Evolutionary conservation across 1,284 basidiomycete species (phyloP), one percentile per base, ranked within the genome.

Genomic region (Polyporus tsugae): DNA sequence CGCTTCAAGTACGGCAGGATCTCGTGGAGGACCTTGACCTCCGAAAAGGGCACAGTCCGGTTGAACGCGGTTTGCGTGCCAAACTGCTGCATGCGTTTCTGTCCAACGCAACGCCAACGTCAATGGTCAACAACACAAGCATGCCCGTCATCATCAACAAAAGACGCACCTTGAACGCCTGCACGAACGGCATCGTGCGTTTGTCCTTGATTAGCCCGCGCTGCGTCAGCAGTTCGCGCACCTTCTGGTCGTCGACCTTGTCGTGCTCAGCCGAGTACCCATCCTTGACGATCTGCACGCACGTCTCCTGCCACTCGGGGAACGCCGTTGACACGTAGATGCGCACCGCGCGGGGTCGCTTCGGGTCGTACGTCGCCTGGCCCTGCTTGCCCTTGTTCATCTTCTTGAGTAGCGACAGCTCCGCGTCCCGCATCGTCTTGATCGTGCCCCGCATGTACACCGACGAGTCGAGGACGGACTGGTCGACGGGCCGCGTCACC

Each of bases 131-230:
- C 0, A 29, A 29, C 1, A 15, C 19, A n/a, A n/a, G 10, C 0
- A 33, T 1, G 15, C 1, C 46, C 2, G 13, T 22, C 46, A 11
- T 11, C n/a, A 22, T 13, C 10, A 22, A 44, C 9, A 0, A 19
- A 19, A n/a, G 29, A 74, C 83, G 60, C 68, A 95, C 95, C 89
- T 98, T 98, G 89, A 98, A 93, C 36, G 86, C 82, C 74, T 97
- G 94, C 66, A 96, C 89, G 83, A 98, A 99, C 41, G 97, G 97
- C 97, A 99, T 99, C 55, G 88, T 88, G 70, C 92, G 91, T 85
- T 99, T 99, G 82, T 99, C 96, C 88, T 98, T 98, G 81, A 96
- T 91, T 80, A 98, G 79, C 15, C 95, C 96, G n/a, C 85, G 87
- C 77, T 88, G 85, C 13, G 86, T 87, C 73, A 99, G 81, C 69